Evolutionary conservation across 345 rosid species (phyloP), one percentile per base, ranked within the genome.

Genomic region (Zanthoxylum bungeanum): DNA sequence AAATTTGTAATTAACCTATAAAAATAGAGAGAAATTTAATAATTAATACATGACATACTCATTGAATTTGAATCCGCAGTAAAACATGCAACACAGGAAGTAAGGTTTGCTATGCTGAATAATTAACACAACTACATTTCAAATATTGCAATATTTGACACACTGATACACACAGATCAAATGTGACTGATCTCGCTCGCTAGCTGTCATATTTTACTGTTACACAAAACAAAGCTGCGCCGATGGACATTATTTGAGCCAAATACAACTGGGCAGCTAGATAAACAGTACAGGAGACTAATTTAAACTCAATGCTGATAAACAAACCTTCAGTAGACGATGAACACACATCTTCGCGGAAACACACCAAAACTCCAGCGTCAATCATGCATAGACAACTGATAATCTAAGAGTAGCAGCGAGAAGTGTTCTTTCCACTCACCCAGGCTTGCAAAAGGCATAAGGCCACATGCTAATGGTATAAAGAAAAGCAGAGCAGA

Each of bases 401-500:
- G 19, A 68, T 28, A 47, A 44, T 73, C 71, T 0, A 39, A 28
- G 10, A 78, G 50, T 33, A 79, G 76, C n/a, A 30, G 57, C 7
- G 33, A 49, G 53, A 92, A 77, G 69, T 93, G 90, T 61, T 85
- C 80, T 75, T 64, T 83, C 99, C 98, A 95, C 68, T 92, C 96
- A 12, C 74, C 73, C 2, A 74, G 75, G 65, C 86, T 60, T 0
- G 91, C 97, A 50, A 91, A 95, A 25, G 99, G 99, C 75, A 86
- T 73, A 0, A 92, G 82, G 34, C 97, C 97, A 14, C 90, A 92
- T 12, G 81, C 66, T 49, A 79, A 55, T 1, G 99, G 99, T 28
- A 90, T 80, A 30, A 90, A 27, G 55, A 88, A 25, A 46, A 85
- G 73, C 63, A 81, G 24, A n/a, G 55, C 37, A 4, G 65, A 70